Percentiles rank a stretch among this genome's conserved stretches.
These are phyloP conservation scores for Penicillium glabrum DNA, from an alignment of 2,329 filamentous ascomycete genomes.

Conservation along the genomic window DNA sequence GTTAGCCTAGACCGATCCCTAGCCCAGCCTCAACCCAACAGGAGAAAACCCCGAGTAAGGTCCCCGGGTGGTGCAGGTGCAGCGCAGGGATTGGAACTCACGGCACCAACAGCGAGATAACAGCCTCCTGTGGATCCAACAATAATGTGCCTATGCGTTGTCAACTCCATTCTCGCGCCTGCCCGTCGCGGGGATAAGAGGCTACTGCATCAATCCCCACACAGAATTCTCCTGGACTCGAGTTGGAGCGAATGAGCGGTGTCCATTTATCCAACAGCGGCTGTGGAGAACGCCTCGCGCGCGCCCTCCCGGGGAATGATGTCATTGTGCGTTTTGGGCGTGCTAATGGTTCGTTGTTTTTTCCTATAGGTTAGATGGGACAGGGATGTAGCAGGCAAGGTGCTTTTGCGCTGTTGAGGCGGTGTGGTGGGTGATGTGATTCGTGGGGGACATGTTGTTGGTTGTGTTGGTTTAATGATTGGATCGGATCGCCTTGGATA, in stretches of 20 bases:
- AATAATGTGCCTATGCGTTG: not conserved
- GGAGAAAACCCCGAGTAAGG: not conserved
- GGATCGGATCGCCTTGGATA: not conserved
- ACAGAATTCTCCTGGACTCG: not conserved
- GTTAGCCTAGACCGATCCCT: not conserved
- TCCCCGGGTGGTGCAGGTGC: not conserved
- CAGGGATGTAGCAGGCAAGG: not conserved
- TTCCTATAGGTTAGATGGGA: not conserved
- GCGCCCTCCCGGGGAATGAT: constrained; percentile 7
- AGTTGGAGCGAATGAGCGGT: not conserved
- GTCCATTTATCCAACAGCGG: constrained; percentile 17
- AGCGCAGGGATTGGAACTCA: not conserved
- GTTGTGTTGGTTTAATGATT: not conserved
- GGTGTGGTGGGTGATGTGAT: not conserved
- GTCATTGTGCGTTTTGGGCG: constrained; percentile 8
- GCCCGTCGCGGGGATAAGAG: not conserved
- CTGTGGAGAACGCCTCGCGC: constrained; percentile 1
- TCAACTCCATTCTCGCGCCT: not conserved
- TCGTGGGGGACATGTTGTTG: not conserved
- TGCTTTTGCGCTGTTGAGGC: not conserved
- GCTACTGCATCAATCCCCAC: not conserved
- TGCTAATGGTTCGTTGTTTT: not conserved
- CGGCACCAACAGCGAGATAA: not conserved
- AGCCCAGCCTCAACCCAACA: not conserved
- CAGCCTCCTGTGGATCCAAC: not conserved